A percentile compares a stretch with the other conserved stretches of the same genome.
phyloP scores from a whole-genome alignment of 441 rosid species.

The Lepidium campestre region DNA sequence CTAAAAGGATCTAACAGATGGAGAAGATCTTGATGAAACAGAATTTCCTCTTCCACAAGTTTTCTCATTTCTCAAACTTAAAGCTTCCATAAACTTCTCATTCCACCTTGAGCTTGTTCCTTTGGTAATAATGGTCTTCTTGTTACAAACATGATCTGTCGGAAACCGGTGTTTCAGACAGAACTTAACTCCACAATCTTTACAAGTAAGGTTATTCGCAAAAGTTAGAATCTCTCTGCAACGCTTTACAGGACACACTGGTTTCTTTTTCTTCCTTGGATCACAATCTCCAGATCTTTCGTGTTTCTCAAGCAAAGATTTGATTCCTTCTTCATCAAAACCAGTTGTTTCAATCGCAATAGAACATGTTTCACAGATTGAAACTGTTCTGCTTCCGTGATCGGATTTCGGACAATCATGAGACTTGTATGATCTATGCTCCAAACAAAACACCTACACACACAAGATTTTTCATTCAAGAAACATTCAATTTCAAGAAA shows the following conservation, averaged over 20 bases:
- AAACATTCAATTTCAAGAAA: not conserved
- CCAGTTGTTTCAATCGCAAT: slow-evolving; percentile 62
- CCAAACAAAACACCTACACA: slow-evolving; percentile 55
- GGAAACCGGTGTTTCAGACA: slow-evolving; percentile 80
- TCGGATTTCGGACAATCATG: slow-evolving; percentile 66
- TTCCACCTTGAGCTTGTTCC: slow-evolving; percentile 29
- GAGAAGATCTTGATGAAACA: slow-evolving; percentile 20
- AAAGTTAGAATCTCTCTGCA: slow-evolving; percentile 66
- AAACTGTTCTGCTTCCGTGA: slow-evolving; percentile 50
- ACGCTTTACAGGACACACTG: slow-evolving; percentile 51
- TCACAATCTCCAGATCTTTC: slow-evolving; percentile 54
- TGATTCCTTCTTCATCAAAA: slow-evolving; percentile 30
- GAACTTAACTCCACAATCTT: slow-evolving; percentile 59
- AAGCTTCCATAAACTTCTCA: slow-evolving; percentile 54
- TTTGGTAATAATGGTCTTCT: not conserved
- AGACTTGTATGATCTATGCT: slow-evolving; percentile 57
- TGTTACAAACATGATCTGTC: slow-evolving; percentile 55
- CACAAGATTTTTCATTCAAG: not conserved
- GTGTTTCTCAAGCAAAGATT: slow-evolving; percentile 45
- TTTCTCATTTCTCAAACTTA: slow-evolving; percentile 46
- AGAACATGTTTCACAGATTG: slow-evolving; percentile 68
- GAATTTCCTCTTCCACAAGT: slow-evolving; percentile 33
- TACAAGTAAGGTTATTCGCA: slow-evolving; percentile 63
- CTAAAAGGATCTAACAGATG: slow-evolving; percentile 44
- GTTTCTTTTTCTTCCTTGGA: slow-evolving; percentile 59